A percentile compares a stretch with the other conserved stretches of the same genome.
Conservation (phyloP, 345 rosid species). For the Noccaea caerulescens region DNA sequence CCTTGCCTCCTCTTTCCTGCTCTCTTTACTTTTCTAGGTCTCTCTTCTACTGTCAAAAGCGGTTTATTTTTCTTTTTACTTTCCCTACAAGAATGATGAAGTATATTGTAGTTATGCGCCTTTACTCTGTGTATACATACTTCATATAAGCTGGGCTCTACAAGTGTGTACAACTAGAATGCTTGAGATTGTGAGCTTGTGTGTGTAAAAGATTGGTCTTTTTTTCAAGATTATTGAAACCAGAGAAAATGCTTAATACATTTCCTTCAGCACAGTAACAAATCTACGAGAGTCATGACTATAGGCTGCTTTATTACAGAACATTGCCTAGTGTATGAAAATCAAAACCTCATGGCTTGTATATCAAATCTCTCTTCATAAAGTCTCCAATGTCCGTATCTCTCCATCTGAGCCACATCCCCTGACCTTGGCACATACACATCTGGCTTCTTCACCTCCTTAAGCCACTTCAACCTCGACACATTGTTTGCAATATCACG, state of each 20-base stretch:
- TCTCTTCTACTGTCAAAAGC: not conserved
- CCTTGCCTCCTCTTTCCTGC: slow-evolving; percentile 25
- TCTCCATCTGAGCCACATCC: slow-evolving; percentile 54
- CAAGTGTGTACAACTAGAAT: slow-evolving; percentile 17
- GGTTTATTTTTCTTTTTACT: not conserved
- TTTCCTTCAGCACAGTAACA: not conserved
- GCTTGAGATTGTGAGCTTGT: slow-evolving; percentile 13
- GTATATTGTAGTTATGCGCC: not conserved
- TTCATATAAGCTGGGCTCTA: not conserved
- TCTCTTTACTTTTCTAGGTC: slow-evolving; percentile 21
- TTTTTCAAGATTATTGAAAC: slow-evolving; percentile 3
- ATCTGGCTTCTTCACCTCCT: slow-evolving; percentile 66
- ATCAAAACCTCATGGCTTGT: slow-evolving; percentile 67
- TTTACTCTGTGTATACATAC: not conserved
- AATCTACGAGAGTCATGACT: not conserved
- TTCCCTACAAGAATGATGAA: not conserved
- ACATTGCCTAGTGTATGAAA: not conserved
- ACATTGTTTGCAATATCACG: slow-evolving; percentile 59
- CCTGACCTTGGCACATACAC: slow-evolving; percentile 66
- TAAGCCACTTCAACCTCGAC: slow-evolving; percentile 55
- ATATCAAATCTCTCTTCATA: slow-evolving; percentile 86
- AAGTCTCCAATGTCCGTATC: slow-evolving; percentile 82
- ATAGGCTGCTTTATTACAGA: slow-evolving; percentile 21
- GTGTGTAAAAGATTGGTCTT: not conserved
- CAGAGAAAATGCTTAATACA: slow-evolving; percentile 1